Evolutionary conservation across 225 moss, liverwort and hornwort species (phyloP), one percentile per base, ranked within the genome.

Genomic region (Rhytidiadelphus loreus): DNA sequence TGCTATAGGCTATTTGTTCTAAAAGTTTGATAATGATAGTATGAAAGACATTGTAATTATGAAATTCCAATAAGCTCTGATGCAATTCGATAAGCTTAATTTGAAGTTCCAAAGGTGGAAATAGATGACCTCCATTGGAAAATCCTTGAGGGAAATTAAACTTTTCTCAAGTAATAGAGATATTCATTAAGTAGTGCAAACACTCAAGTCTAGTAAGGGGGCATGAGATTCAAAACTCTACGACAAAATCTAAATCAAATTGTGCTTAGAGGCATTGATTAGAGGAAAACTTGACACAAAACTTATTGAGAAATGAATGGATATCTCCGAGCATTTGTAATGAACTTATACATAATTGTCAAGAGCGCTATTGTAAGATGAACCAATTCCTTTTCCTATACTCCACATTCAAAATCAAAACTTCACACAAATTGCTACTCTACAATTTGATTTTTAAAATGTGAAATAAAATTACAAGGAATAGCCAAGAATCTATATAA

Each of bases 101-200:
- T 13, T 43, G 16, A 44, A 3, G 28, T 16, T 44, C 6, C 3
- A 72, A 72, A 28, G 44, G 16, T 44, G 14, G 28, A 16, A 43
- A 44, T 1, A 1, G 5, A 16, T 28, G 16, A 44, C 28, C 44
- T 44, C 44, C 1, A 6, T 3, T 1, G 43, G 3, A 4, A 44
- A 16, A 72, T 9, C 28, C n/a, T n/a, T n/a, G n/a, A n/a, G n/a
- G n/a, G n/a, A n/a, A n/a, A n/a, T n/a, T n/a, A 16, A 72, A 28
- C 44, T 72, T 44, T 9, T 44, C 9, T 28, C 9, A 44, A 5
- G 3, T 41, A 16, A 3, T 44, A 26, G 28, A 43, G 1, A 28
- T 28, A 28, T 28, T 41, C 1, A 2, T 72, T 44, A 72, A 28
- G 10, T 26, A 44, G 6, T 43, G 6, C 16, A 43, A 71, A 28